Conservation (phyloP, 2,329 filamentous ascomycete genomes). For the Aaosphaeria arxii region DNA sequence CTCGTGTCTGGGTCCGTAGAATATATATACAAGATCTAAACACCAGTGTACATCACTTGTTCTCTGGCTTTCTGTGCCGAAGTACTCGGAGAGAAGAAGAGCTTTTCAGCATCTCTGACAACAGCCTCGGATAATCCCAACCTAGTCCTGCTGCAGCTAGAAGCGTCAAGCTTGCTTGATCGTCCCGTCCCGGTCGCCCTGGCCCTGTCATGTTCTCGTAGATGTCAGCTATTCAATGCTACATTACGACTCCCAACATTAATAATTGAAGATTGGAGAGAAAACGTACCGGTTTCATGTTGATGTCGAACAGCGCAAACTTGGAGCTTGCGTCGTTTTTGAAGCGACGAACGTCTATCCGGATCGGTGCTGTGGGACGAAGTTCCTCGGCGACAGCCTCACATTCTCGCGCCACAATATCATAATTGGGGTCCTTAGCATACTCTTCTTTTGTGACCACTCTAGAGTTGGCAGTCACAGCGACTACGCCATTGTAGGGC, state of each 20-base stretch:
- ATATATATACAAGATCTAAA: too few relatives aligned
- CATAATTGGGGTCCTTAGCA: constrained; percentile 29
- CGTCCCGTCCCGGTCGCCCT: constrained; percentile 46
- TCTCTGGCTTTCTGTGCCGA: neutral
- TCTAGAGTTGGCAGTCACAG: constrained; percentile 48
- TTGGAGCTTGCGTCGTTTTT: constrained; percentile 13
- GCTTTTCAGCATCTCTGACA: constrained; percentile 34
- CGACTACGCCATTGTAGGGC: constrained; percentile 49
- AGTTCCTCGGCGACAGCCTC: constrained; percentile 40
- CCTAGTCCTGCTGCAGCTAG: constrained; percentile 43
- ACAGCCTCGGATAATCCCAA: constrained; percentile 42
- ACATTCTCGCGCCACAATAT: constrained; percentile 36
- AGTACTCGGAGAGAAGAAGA: neutral
- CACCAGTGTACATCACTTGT: too few relatives aligned
- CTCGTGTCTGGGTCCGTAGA: too few relatives aligned
- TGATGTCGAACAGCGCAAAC: constrained; percentile 52
- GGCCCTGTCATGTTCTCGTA: constrained; percentile 48
- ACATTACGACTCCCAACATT: neutral
- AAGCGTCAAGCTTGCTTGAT: constrained; percentile 48
- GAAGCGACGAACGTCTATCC: constrained; percentile 45
- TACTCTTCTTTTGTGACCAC: constrained; percentile 34
- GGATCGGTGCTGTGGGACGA: constrained; percentile 43
- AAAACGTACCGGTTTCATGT: constrained; percentile 49
- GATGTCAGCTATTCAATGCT: neutral
- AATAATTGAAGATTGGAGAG: neutral